Base-by-base conservation (phyloP, 78 protist genomes). In the Tieghemostelium lacteum region DNA sequence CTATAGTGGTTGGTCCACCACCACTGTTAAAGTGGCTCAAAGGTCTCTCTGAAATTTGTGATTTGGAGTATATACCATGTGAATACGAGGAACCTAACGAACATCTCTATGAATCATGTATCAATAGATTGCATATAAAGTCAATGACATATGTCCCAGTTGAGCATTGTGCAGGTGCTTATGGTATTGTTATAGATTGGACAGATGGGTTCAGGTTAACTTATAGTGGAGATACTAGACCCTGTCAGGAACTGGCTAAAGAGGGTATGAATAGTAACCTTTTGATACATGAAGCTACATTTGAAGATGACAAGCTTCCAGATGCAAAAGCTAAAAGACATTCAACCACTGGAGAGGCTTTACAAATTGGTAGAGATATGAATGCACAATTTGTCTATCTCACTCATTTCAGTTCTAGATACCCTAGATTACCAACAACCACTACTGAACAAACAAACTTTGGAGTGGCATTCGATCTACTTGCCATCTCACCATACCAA, bases 221-320 rank as follows among this genome's bases (percentile, higher is more conserved):
- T 10, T 83, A 58, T 87, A 87, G 95, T 2, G 99, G 99, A 0
- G 99, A 98, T 64, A 96, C 98, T 28, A 85, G 98, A 49, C 99
- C 99, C 1, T 86, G 94, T 49, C 28, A 40, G 3, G 1, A 0
- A 2, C 33, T 97, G 2, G 88, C 66, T 22, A 36, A 24, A 14
- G 88, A 50, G 0, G 97, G 97, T 19, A 4, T 2, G 5, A 93
- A 49, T 26, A 88, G 95, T 8, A 55, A 33, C 36, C 33, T 97
- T 0, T 49, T 96, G 31, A 64, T 98, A 8, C 99, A 98, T 73
- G 99, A 98, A 73, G 97, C 98, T 22, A 98, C 99, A 28, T 97
- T 98, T 10, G 95, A 95, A 2, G 97, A 96, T 20, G 97, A 71
- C 1, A 16, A 92, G 26, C 24, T 4, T 6, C 52, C 1, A 16